A percentile compares a stretch with the other conserved stretches of the same genome.
These are phyloP conservation scores for Byssochlamys sp. DNA, from an alignment of 2,329 filamentous ascomycete genomes.

Conservation along the genomic window DNA sequence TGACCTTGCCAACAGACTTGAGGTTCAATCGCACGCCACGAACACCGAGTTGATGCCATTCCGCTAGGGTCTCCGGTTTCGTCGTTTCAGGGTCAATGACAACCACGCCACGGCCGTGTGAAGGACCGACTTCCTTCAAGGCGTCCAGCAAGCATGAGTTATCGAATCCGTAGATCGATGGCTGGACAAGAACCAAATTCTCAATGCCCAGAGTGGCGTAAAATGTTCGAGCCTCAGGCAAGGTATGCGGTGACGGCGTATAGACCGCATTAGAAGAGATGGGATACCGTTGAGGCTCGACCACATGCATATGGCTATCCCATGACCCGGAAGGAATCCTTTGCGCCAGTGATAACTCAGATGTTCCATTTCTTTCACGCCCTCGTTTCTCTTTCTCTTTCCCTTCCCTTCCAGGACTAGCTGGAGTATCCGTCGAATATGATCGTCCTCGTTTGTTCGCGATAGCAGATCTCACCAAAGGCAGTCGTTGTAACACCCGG, in stretches of 20 bases:
- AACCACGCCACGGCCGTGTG: constrained; percentile 47
- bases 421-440: constrained; percentile 4
- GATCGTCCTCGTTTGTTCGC: constrained; percentile 1
- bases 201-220: constrained; percentile 43
- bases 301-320: constrained; percentile 57
- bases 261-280: constrained; percentile 44
- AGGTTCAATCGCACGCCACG: constrained; percentile 53
- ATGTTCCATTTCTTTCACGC: background rate
- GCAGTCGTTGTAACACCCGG: background rate
- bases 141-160: constrained; percentile 52
- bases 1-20: constrained; percentile 41
- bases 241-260: constrained; percentile 40
- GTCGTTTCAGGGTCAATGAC: constrained; percentile 43
- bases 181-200: constrained; percentile 52
- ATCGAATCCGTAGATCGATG: constrained; percentile 53
- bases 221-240: constrained; percentile 45
- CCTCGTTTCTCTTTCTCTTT: background rate
- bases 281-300: constrained; percentile 45
- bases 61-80: constrained; percentile 29
- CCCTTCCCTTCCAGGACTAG: background rate
- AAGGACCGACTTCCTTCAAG: constrained; percentile 40
- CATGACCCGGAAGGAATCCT: constrained; percentile 36
- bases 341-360: constrained; percentile 9
- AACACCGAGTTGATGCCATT: constrained; percentile 51
- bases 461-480: background rate